A percentile compares a stretch with the other conserved stretches of the same genome.
These are phyloP conservation scores for Protoeuglena noctilucae DNA, from an alignment of 139 green algal genomes.

Conservation along the genomic window DNA sequence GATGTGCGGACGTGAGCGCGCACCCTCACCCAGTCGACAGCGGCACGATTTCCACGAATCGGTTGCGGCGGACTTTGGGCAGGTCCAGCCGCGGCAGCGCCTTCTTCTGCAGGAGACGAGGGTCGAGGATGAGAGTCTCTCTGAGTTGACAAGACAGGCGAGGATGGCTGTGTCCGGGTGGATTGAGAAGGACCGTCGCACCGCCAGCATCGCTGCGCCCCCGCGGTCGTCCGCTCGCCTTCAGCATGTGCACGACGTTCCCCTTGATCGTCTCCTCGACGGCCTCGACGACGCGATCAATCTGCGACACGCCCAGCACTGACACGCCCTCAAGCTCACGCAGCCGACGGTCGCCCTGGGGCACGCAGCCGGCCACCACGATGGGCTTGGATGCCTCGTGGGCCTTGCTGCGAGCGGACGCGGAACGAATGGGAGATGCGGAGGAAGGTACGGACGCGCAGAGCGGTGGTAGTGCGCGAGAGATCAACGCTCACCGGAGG, in stretches of 20 bases:
- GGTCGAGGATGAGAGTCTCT: too few species aligned
- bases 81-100: conserved; percentile 68
- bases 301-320: conserved; percentile 63
- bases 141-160: too few species aligned
- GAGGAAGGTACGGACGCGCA: too few species aligned
- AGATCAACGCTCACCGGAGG: too few species aligned
- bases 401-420: conserved; percentile 28
- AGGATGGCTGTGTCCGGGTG: too few species aligned
- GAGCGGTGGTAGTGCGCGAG: too few species aligned
- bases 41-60: conserved; percentile 77
- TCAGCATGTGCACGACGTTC: conserved; percentile 63
- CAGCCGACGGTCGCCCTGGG: conserved; percentile 55
- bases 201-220: too few species aligned
- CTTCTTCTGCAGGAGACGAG: conserved; percentile 59
- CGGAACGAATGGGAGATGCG: too few species aligned
- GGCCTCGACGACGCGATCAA: conserved; percentile 78
- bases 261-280: conserved; percentile 80
- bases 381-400: conserved; percentile 36
- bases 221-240: too few species aligned
- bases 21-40: conserved; percentile 65
- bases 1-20: too few species aligned
- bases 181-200: too few species aligned
- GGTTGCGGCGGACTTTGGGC: conserved; percentile 76
- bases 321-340: conserved; percentile 58
- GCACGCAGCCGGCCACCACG: conserved; percentile 74